Evolutionary conservation across 2,329 filamentous ascomycete species (phyloP).

Genomic region (Xenosphaeropsis pyriputrescens): DNA sequence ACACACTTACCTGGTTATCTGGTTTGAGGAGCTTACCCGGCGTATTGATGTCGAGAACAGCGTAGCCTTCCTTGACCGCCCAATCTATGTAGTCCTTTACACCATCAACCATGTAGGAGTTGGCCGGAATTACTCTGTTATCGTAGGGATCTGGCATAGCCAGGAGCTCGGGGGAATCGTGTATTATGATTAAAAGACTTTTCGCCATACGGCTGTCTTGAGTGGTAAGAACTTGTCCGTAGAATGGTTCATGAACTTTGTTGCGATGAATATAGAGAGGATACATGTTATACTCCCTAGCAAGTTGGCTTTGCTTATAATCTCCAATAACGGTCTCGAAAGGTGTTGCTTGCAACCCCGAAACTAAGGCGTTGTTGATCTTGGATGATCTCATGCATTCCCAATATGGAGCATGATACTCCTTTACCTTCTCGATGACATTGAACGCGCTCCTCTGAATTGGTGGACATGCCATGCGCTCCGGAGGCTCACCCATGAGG

Average conservation of each 20-base stretch:
- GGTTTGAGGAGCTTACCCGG: conserved; percentile 25
- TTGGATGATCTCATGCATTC: conserved; percentile 66
- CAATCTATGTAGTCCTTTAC: conserved; percentile 72
- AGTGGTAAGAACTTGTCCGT: conserved; percentile 77
- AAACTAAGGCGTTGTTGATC: conserved; percentile 35
- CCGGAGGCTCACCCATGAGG: conserved; percentile 87
- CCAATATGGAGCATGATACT: conserved; percentile 62
- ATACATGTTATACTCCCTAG: conserved; percentile 62
- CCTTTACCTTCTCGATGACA: conserved; percentile 42
- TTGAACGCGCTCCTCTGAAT: conserved; percentile 41
- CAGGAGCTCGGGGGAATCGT: conserved; percentile 71
- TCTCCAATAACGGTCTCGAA: conserved; percentile 69
- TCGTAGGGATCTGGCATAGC: conserved; percentile 55
- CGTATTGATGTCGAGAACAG: conserved; percentile 83
- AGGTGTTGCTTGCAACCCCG: conserved; percentile 39
- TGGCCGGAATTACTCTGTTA: conserved; percentile 65
- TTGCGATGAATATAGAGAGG: conserved; percentile 68
- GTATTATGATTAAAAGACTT: conserved; percentile 72
- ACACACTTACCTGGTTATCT: too few species aligned
- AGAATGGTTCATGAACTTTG: conserved; percentile 59
- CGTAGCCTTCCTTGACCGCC: conserved; percentile 64
- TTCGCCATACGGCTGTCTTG: conserved; percentile 49
- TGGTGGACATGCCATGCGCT: conserved; percentile 38
- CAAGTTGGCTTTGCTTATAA: conserved; percentile 59
- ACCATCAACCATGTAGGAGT: conserved; percentile 79